A percentile compares a stretch with the other conserved stretches of the same genome.
phyloP scores from a whole-genome alignment of 345 rosid genomes.

The Corchorus capsularis region DNA sequence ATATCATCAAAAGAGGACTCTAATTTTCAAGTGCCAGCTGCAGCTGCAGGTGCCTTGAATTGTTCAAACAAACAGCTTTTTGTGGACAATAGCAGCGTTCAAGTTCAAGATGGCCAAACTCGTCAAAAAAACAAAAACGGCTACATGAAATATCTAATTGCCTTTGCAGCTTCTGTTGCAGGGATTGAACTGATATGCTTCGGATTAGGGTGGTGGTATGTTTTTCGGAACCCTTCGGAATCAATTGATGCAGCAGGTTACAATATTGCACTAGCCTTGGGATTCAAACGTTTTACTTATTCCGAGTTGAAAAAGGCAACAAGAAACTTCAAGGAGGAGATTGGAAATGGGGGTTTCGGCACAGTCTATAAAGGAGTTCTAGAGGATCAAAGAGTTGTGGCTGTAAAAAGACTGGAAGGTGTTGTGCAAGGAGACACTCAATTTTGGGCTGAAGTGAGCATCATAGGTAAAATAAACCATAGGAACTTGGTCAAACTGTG shows the following conservation, averaged over 20 bases:
- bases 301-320: slow-evolving; percentile 29
- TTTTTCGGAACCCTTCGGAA: slow-evolving; percentile 15
- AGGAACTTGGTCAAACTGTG: slow-evolving; percentile 32
- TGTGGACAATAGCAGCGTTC: not conserved
- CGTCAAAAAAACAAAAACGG: slow-evolving; percentile 4
- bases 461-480: slow-evolving; percentile 39
- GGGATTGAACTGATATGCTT: slow-evolving; percentile 13
- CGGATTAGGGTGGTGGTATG: slow-evolving; percentile 22
- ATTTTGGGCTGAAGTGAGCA: slow-evolving; percentile 40
- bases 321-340: slow-evolving; percentile 25
- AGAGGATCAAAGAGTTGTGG: slow-evolving; percentile 21
- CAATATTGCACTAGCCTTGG: slow-evolving; percentile 23
- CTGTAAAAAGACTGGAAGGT: slow-evolving; percentile 36
- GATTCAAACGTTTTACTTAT: slow-evolving; percentile 29
- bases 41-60: not conserved
- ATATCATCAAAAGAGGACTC: not conserved
- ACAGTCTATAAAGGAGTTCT: slow-evolving; percentile 29
- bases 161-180: slow-evolving; percentile 16
- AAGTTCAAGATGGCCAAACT: no score
- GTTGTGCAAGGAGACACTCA: slow-evolving; percentile 30
- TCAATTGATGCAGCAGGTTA: no score
- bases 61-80: slow-evolving; percentile 14
- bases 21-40: no score
- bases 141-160: slow-evolving; percentile 23
- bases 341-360: slow-evolving; percentile 40